These are phyloP conservation scores for Abelmoschus esculentus DNA, from an alignment of 345 rosid species.

Conservation along the genomic window DNA sequence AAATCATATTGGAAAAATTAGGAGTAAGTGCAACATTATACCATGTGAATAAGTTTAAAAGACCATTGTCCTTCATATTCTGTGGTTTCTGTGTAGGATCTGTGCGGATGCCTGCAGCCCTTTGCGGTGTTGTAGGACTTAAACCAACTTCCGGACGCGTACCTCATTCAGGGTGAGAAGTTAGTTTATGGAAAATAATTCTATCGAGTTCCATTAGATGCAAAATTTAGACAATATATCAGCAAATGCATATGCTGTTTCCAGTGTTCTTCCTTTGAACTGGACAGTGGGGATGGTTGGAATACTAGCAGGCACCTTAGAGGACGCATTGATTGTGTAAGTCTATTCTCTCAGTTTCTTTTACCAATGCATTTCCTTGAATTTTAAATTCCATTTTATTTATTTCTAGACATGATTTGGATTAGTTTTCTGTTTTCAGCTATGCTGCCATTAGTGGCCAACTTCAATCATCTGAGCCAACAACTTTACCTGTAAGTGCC, in stretches of 20 bases:
- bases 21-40: background rate
- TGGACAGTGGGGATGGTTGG: conserved; percentile 86
- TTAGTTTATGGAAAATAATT: background rate
- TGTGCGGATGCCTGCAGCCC: conserved; percentile 70
- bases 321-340: conserved; percentile 56
- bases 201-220: background rate
- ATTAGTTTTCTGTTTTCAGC: conserved; percentile 23
- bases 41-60: background rate
- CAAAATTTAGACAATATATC: background rate
- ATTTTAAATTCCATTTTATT: background rate
- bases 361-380: background rate
- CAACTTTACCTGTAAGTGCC: conserved; percentile 21
- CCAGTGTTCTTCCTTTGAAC: conserved; percentile 67
- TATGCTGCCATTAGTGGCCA: conserved; percentile 60
- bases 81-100: conserved; percentile 37
- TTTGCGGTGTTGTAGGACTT: conserved; percentile 67
- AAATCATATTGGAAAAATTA: no score
- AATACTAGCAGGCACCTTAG: conserved; percentile 49
- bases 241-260: background rate
- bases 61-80: background rate
- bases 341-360: conserved; percentile 7
- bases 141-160: conserved; percentile 66
- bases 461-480: conserved; percentile 19
- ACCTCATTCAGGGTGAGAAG: conserved; percentile 50
- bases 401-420: background rate